phyloP scores from a whole-genome alignment of 2,329 filamentous ascomycete genomes.

The Ophiognomonia clavigignenti-juglandacearum region DNA sequence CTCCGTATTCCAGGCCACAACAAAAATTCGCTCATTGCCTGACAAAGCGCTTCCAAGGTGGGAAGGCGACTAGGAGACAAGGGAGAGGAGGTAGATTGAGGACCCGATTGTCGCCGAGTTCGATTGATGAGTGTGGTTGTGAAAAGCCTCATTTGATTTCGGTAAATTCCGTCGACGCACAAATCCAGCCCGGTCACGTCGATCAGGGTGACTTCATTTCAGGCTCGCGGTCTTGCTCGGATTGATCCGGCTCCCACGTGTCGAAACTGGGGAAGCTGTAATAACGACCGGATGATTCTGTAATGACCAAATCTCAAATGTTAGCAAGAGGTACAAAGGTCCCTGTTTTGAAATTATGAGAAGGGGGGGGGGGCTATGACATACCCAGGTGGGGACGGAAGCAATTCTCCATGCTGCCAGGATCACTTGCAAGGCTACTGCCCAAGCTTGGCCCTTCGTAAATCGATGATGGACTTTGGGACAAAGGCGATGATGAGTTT shows the following conservation, averaged over 20 bases:
- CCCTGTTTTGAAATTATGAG: neutral
- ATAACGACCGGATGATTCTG: constrained; percentile 52
- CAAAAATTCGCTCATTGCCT: too few species aligned
- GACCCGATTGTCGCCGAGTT: too few species aligned
- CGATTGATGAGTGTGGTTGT: too few species aligned
- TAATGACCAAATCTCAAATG: constrained; percentile 11
- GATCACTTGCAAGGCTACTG: constrained; percentile 18
- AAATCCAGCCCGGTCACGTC: constrained; percentile 1
- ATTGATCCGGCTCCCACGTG: constrained; percentile 51
- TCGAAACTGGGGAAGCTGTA: constrained; percentile 73
- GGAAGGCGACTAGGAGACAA: too few species aligned
- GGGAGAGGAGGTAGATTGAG: too few species aligned
- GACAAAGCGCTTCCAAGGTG: too few species aligned
- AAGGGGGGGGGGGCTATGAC: neutral
- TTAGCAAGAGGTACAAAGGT: neutral
- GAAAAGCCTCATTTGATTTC: neutral
- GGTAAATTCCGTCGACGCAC: neutral
- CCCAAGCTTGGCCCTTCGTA: constrained; percentile 24
- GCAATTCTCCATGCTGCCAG: constrained; percentile 10
- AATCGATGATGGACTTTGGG: constrained; percentile 28
- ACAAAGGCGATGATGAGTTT: constrained; percentile 28
- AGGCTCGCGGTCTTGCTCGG: constrained; percentile 34
- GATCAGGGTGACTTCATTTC: constrained; percentile 26
- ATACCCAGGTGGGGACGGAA: constrained; percentile 14
- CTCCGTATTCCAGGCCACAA: too few species aligned